Base-by-base conservation (phyloP, 495 filamentous ascomycete genomes). In the Letharia columbiana region DNA sequence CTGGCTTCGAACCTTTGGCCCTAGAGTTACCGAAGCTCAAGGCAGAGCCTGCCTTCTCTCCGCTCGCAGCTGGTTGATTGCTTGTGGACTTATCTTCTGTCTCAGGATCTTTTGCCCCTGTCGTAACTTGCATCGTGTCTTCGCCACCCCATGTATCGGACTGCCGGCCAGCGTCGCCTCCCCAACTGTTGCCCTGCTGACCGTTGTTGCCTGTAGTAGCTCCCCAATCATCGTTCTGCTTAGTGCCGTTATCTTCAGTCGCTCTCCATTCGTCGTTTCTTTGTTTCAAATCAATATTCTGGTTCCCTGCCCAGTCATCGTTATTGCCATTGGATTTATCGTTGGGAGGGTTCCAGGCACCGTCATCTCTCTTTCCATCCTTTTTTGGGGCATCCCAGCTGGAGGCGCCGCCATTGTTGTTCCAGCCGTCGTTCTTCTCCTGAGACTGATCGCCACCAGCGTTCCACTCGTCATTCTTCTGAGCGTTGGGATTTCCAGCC, bases 381-480 rank as follows among this genome's bases (percentile, higher is more conserved):
- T 61, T 45, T 7, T 64, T 61, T 35, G 61, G 9, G 9, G 42
- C 35, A 47, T 67, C 40, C 60, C 33, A 40, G 23, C n/a, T 41
- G 28, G 65, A 41, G 11, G 50, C 60, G 47, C 52, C 39, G 45
- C 37, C 28, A n/a, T 49, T 23, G 37, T 62, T 63, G 37, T 57
- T 42, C 60, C 66, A 58, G 28, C 44, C 60, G 50, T 28, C 52
- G 11, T 57, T 35, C 41, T 58, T 57, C 1, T 45, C 45, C 18
- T 52, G 42, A 60, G 18, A 7, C 7, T 52, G 20, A 8, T 62
- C 39, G 18, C 62, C 41, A 35, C 52, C 37, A 4, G 33, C 4
- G 13, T 67, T 67, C 60, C 65, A 64, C 39, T 63, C 42, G 47
- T 63, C 3, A 37, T 66, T 52, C 9, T 45, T 62, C 17, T 66